Percentiles rank a stretch among this genome's conserved stretches.
These are phyloP conservation scores for Boletus sensibilis DNA, from an alignment of 768 basidiomycete species.

Conservation along the genomic window DNA sequence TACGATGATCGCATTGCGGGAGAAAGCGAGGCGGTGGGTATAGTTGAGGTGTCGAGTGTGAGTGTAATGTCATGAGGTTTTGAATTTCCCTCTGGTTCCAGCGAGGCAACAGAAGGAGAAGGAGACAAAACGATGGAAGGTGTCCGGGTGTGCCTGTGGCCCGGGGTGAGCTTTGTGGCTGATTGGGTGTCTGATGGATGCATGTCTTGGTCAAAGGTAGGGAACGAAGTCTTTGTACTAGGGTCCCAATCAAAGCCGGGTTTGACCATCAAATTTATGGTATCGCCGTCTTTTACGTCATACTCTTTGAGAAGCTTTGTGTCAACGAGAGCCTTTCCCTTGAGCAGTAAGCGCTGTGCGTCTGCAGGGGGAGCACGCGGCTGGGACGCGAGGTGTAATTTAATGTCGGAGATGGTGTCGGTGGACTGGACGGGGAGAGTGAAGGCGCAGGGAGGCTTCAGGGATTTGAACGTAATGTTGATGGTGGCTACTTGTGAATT, in stretches of 20 bases:
- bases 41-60: constrained; percentile 59
- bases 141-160: constrained; percentile 57
- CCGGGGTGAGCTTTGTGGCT: constrained; percentile 30
- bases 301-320: constrained; percentile 90
- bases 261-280: constrained; percentile 85
- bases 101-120: constrained; percentile 54
- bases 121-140: constrained; percentile 80
- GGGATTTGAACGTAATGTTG: constrained; percentile 82
- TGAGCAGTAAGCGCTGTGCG: constrained; percentile 82
- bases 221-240: constrained; percentile 39
- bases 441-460: constrained; percentile 81
- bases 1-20: constrained; percentile 28
- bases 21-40: constrained; percentile 47
- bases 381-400: constrained; percentile 66
- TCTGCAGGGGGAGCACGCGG: constrained; percentile 74
- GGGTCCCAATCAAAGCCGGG: constrained; percentile 69
- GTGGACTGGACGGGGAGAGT: constrained; percentile 70
- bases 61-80: constrained; percentile 61
- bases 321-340: constrained; percentile 93
- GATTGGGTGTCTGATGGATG: constrained; percentile 18
- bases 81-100: constrained; percentile 38
- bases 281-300: constrained; percentile 74
- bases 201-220: constrained; percentile 21
- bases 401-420: constrained; percentile 82
- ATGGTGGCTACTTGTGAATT: constrained; percentile 34